Base-by-base conservation (phyloP, 306 rosid genomes). In the Arachis hypogaea region DNA sequence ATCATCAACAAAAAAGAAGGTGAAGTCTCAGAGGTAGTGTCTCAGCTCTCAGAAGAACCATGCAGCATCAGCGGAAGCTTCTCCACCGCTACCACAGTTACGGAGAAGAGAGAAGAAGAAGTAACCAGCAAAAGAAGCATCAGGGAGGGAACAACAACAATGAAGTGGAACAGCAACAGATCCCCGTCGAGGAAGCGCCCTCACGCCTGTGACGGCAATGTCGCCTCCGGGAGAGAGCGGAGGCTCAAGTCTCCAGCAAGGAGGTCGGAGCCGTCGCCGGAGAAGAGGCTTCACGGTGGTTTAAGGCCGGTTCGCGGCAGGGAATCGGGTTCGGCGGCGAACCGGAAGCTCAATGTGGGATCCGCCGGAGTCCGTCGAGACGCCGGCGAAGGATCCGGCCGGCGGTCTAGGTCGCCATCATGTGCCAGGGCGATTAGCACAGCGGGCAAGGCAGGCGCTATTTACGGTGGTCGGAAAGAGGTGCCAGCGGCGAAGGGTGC, bases 391-490 rank as follows among this genome's bases (percentile, higher is more conserved):
- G 75, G 63, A 1, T 87, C 94, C 6, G 76, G 83, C 5, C 49
- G 92, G 59, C 44, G 93, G 45, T 92, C 99, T 44, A 88, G 95
- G 87, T 89, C 97, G 11, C 99, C 97, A 57, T 86, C 99, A 9
- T 75, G 73, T 49, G 22, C 82, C 9, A 65, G 95, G 45, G 87
- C 85, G 46, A 71, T 44, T 41, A 33, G 38, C 38, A 4, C 38
- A 33, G 38, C 4, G 38, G 43, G 69, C 5, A 74, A 78, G 59
- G 78, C 40, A 0, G 62, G 67, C 8, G 6, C 66, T 28, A 6
- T 62, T 33, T 59, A 42, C 1, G 72, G 72, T 18, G 78, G 81
- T 5, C 84, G 82, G 82, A 85, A 69, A 29, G 76, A 77, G 7
- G 68, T 72, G 44, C 70, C 79, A 8, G 33, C 76, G 73, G 71